These are phyloP conservation scores for Tricholoma sp. DNA, from an alignment of 768 basidiomycete species.

Conservation along the genomic window DNA sequence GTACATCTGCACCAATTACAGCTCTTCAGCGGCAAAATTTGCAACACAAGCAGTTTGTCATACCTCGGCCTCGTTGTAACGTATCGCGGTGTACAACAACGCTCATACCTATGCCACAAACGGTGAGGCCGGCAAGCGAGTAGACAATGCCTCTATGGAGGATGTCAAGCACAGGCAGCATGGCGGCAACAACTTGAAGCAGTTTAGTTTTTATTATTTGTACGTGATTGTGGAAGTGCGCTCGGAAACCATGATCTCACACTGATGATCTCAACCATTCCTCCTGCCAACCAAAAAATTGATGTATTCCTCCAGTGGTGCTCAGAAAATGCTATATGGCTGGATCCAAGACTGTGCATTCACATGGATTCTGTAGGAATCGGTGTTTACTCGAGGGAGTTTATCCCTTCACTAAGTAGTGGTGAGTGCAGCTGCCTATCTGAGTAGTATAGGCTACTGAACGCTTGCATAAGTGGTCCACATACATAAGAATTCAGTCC, in stretches of 20 bases:
- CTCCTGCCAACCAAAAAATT: slow-evolving; percentile 14
- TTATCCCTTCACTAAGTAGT: slow-evolving; percentile 29
- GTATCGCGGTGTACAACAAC: slow-evolving; percentile 50
- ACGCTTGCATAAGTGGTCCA: slow-evolving; percentile 43
- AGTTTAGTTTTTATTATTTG: background rate
- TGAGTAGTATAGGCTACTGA: slow-evolving; percentile 4
- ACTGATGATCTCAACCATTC: background rate
- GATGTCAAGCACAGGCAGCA: slow-evolving; percentile 36
- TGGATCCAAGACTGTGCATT: slow-evolving; percentile 43
- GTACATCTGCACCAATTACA: slow-evolving; percentile 24
- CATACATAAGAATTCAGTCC: slow-evolving; percentile 57
- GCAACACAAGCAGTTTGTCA: slow-evolving; percentile 10
- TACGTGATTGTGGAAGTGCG: background rate
- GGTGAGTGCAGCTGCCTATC: slow-evolving; percentile 25
- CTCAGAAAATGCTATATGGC: slow-evolving; percentile 33
- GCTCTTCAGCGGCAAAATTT: slow-evolving; percentile 4
- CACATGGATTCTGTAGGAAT: slow-evolving; percentile 21
- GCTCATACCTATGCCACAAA: slow-evolving; percentile 49
- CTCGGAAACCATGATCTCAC: background rate
- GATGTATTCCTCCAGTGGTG: slow-evolving; percentile 45
- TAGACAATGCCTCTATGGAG: slow-evolving; percentile 53
- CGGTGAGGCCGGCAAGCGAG: slow-evolving; percentile 45
- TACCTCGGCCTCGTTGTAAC: slow-evolving; percentile 51
- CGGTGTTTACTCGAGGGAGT: slow-evolving; percentile 30
- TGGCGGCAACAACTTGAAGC: slow-evolving; percentile 3